Conservation (phyloP, 2,329 filamentous ascomycete genomes). For the Paecilomyces dactylethromorphus region DNA sequence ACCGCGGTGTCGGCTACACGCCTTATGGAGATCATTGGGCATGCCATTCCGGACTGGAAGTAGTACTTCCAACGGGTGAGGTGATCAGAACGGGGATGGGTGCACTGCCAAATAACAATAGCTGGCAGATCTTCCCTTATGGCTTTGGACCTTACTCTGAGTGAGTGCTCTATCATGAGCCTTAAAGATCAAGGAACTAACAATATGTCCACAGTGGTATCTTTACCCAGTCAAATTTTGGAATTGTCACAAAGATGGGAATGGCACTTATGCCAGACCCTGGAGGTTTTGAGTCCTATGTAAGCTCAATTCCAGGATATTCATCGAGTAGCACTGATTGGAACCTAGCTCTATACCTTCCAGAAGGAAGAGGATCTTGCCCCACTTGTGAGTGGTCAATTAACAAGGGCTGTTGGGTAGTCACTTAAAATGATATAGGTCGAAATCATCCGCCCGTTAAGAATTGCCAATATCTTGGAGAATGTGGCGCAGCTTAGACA, state of each 20-base stretch:
- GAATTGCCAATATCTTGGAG: conserved; percentile 26
- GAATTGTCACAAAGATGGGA: conserved; percentile 16
- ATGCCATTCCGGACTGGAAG: conserved; percentile 39
- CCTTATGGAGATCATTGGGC: conserved; percentile 39
- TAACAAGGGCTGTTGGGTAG: not conserved
- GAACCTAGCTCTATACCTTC: conserved; percentile 6
- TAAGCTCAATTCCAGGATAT: not conserved
- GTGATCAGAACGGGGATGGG: conserved; percentile 38
- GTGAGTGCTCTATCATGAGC: not conserved
- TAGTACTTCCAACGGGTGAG: conserved; percentile 35
- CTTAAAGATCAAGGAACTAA: not conserved
- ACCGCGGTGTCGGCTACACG: conserved; percentile 29
- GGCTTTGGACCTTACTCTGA: conserved; percentile 6
- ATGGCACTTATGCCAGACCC: conserved; percentile 14
- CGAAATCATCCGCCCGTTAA: conserved; percentile 44
- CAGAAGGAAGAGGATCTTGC: conserved; percentile 9
- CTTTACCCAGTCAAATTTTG: conserved; percentile 14
- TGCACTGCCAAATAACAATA: conserved; percentile 18
- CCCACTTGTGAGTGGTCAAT: conserved; percentile 2
- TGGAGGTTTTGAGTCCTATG: conserved; percentile 6
- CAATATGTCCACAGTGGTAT: conserved; percentile 1
- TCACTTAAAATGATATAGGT: conserved; percentile 16
- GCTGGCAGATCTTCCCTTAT: conserved; percentile 13
- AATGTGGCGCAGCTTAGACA: conserved; percentile 24
- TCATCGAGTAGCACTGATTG: not conserved